phyloP scores from a whole-genome alignment of 2,329 filamentous ascomycete species.

The Gyromitra esculenta region DNA sequence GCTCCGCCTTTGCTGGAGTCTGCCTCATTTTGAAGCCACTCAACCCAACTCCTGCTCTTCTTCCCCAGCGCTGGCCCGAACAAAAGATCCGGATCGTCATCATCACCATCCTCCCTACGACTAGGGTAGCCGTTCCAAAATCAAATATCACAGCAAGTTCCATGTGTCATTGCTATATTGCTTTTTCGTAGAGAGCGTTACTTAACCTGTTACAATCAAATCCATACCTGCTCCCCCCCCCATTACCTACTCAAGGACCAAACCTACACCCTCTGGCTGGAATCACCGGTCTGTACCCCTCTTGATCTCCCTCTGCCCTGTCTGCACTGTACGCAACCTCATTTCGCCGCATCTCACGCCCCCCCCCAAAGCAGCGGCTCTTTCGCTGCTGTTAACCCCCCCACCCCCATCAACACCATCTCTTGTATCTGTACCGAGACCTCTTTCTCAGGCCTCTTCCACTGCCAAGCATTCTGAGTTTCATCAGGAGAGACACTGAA shows the following conservation, averaged over 20 bases:
- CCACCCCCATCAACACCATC: constrained; percentile 44
- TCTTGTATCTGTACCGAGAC: constrained; percentile 10
- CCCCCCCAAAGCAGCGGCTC: constrained; percentile 29
- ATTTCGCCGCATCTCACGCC: constrained; percentile 32
- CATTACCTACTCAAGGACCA: not conserved
- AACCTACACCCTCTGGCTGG: constrained; percentile 1
- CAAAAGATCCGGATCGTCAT: constrained; percentile 27
- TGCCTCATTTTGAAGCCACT: constrained; percentile 1
- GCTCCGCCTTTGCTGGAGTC: not conserved
- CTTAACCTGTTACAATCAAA: constrained; percentile 41
- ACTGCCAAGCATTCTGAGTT: constrained; percentile 34
- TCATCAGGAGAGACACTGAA: constrained; percentile 14
- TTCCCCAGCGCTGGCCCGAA: constrained; percentile 19
- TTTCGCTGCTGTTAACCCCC: constrained; percentile 17
- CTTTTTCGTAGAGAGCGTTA: constrained; percentile 41
- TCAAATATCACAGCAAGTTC: constrained; percentile 32
- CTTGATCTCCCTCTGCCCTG: constrained; percentile 18
- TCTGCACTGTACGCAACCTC: constrained; percentile 25
- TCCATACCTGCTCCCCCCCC: not conserved
- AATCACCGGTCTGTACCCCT: constrained; percentile 3
- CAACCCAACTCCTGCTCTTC: constrained; percentile 8
- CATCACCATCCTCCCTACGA: no score
- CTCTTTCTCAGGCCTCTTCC: constrained; percentile 18
- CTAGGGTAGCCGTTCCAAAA: constrained; percentile 16
- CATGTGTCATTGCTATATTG: constrained; percentile 47